These are phyloP conservation scores for Fusarium anthophilum DNA, from an alignment of 2,329 filamentous ascomycete species.

Conservation along the genomic window DNA sequence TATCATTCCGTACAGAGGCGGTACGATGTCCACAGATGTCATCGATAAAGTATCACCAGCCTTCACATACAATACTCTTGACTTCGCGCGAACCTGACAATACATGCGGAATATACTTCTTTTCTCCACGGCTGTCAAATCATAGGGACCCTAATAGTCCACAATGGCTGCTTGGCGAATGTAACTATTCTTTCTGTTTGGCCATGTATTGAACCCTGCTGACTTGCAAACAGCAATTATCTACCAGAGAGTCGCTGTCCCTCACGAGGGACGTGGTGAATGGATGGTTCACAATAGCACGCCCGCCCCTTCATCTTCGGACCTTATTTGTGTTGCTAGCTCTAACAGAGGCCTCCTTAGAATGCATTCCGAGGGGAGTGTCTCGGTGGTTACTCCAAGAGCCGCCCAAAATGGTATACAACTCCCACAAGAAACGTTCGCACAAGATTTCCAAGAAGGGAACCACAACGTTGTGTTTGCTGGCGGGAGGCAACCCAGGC, in stretches of 20 bases:
- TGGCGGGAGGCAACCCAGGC: slow-evolving; percentile 58
- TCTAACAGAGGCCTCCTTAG: slow-evolving; percentile 58
- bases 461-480: slow-evolving; percentile 59
- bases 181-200: slow-evolving; percentile 35
- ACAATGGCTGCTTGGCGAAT: slow-evolving; percentile 52
- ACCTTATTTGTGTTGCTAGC: slow-evolving; percentile 58
- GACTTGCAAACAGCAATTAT: slow-evolving; percentile 40
- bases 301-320: slow-evolving; percentile 52
- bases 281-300: slow-evolving; percentile 54
- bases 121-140: slow-evolving; percentile 48
- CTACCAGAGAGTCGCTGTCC: slow-evolving; percentile 47
- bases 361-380: slow-evolving; percentile 45
- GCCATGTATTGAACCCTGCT: neutral
- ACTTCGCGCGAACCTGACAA: slow-evolving; percentile 50
- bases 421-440: slow-evolving; percentile 54
- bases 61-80: slow-evolving; percentile 54
- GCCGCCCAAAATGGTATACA: slow-evolving; percentile 29
- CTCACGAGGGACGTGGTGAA: slow-evolving; percentile 37
- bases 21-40: slow-evolving; percentile 54
- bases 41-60: slow-evolving; percentile 58
- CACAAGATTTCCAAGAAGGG: slow-evolving; percentile 57
- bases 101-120: slow-evolving; percentile 49
- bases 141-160: slow-evolving; percentile 42
- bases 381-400: slow-evolving; percentile 48
- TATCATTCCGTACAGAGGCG: slow-evolving; percentile 47